Conservation (phyloP, 257 asterid species). For the Apocynum venetum region DNA sequence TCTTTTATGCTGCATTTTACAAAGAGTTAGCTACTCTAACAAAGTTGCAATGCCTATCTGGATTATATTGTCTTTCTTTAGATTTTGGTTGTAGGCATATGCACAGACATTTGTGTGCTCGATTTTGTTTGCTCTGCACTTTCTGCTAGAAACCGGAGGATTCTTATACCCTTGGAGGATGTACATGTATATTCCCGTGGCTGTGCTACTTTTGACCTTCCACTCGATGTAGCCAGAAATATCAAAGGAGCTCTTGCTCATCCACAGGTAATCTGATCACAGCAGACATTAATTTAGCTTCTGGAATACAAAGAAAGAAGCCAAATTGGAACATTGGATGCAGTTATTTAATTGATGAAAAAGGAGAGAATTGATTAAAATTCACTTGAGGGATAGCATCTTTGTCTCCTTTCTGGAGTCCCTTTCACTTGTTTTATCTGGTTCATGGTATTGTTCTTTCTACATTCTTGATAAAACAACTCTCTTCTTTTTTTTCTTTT, state of each 20-base stretch:
- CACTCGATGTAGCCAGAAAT: conserved; percentile 46
- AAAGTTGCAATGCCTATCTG: not conserved
- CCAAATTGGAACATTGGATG: not conserved
- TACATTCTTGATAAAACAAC: not conserved
- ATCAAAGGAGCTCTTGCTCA: conserved; percentile 75
- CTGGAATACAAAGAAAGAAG: not conserved
- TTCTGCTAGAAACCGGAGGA: conserved; percentile 71
- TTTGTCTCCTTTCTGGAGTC: not conserved
- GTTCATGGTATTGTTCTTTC: not conserved
- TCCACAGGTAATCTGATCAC: conserved; percentile 65
- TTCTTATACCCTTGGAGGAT: conserved; percentile 65
- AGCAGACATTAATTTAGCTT: not conserved
- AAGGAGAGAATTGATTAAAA: not conserved
- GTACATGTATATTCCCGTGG: conserved; percentile 77
- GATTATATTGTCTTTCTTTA: conserved; percentile 21
- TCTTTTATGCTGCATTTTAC: too few relatives aligned
- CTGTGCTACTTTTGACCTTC: conserved; percentile 86
- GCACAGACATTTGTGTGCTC: conserved; percentile 86
- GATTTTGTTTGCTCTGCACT: conserved; percentile 76
- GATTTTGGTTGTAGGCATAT: conserved; percentile 84
- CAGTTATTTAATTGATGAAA: not conserved
- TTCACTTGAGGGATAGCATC: not conserved
- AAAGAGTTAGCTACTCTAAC: not conserved
- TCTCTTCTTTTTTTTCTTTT: not conserved
- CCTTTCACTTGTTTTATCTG: not conserved